Base-by-base conservation (phyloP, 1,139 yeast genomes). In the Kodamaea sp. region DNA sequence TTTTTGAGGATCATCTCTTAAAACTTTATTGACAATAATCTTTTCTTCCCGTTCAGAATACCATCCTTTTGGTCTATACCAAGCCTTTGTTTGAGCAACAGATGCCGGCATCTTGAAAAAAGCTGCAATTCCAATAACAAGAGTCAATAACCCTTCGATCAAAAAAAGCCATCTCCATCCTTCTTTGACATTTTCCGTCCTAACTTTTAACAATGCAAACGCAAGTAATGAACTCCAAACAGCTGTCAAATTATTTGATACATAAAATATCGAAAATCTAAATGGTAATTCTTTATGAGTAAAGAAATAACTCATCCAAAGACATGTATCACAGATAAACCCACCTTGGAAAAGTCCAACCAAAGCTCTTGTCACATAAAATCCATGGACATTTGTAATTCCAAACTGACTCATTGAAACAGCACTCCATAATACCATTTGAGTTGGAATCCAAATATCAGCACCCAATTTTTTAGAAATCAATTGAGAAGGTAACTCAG, bases 401-500 rank as follows among this genome's bases (percentile, higher is more conserved):
- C 61, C 60, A 34, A 70, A 71, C 50, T 78, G 82, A 8, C 61
- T 49, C 29, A 73, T 57, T 1, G 80, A 72, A 3, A 75, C 75
- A n/a, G 70, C 39, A 31, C 78, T 70, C 82, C 82, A 78, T 3
- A 62, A 42, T 8, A 60, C 49, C 58, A 77, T 67, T 49, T 77
- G 81, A 28, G 65, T 57, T 1, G 83, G 83, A 36, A 77, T 67
- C 70, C 78, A 78, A 31, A 67, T 48, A 50, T 76, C 81, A 4
- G 79, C 70, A 6, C 82, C 83, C 24, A 77, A 39, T 39, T 62
- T 65, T 49, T 78, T 77, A 7, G 79, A 70, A 11, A 77, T 49
- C 47, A 77, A 57, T 50, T 76, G 81, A 1, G 81, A 76, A 0
- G 82, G 82, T 12, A 78, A 55, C 52, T 78, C 82, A 9, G 78